phyloP scores from a whole-genome alignment of 2,329 filamentous ascomycete species.

The Pseudodiploospora longispora region DNA sequence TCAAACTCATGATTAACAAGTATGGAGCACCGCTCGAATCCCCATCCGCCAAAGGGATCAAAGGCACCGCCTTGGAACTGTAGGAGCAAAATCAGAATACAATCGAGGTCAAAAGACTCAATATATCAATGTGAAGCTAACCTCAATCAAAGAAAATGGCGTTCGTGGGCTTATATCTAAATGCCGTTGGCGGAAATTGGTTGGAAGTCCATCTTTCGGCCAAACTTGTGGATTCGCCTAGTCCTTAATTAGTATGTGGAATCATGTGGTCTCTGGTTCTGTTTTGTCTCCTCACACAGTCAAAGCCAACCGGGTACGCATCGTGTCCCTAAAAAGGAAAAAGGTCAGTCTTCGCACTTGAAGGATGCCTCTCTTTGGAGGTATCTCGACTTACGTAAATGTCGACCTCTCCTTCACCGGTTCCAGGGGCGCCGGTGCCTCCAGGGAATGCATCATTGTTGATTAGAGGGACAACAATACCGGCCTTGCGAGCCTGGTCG shows the following conservation, averaged over 20 bases:
- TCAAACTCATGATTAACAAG: conserved; percentile 68
- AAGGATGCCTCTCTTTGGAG: background rate
- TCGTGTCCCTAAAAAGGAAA: conserved; percentile 20
- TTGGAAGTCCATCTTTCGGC: conserved; percentile 47
- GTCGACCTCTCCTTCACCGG: conserved; percentile 44
- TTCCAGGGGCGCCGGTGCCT: conserved; percentile 58
- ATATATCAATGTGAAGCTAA: conserved; percentile 15
- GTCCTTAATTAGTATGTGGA: background rate
- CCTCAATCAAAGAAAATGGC: conserved; percentile 57
- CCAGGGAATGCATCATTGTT: conserved; percentile 60
- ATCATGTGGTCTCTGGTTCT: background rate
- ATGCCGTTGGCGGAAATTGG: conserved; percentile 34
- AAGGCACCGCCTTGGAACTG: conserved; percentile 65
- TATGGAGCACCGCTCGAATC: conserved; percentile 57
- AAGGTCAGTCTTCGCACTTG: conserved; percentile 2
- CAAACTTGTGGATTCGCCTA: conserved; percentile 40
- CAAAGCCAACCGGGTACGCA: conserved; percentile 36
- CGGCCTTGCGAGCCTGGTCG: conserved; percentile 57
- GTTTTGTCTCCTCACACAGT: conserved; percentile 25
- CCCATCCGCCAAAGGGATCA: conserved; percentile 66
- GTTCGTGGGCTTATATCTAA: conserved; percentile 54
- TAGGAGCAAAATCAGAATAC: background rate
- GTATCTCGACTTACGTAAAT: conserved; percentile 38
- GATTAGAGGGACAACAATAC: conserved; percentile 67
- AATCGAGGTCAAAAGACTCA: background rate